These are phyloP conservation scores for Pyrenochaeta sp. DNA, from an alignment of 2,329 filamentous ascomycete genomes.

Conservation along the genomic window DNA sequence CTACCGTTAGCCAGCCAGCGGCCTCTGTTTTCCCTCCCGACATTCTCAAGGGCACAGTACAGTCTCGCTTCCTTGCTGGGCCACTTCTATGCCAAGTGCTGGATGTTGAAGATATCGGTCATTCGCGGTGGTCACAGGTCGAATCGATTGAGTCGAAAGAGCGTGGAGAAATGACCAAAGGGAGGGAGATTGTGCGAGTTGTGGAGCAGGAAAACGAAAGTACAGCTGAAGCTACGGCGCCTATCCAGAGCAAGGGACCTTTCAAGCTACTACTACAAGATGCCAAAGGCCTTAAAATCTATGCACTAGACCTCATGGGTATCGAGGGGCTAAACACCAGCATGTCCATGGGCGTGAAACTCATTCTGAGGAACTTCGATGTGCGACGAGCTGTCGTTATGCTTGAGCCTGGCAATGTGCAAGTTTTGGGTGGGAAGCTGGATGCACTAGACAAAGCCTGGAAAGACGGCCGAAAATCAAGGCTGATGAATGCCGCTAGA, in stretches of 20 bases:
- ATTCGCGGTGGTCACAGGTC: conserved; percentile 85
- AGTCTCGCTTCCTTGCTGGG: conserved; percentile 65
- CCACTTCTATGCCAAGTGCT: conserved; percentile 82
- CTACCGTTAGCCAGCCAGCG: conserved; percentile 57
- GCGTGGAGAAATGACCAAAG: conserved; percentile 76
- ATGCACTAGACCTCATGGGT: conserved; percentile 74
- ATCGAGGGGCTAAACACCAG: conserved; percentile 72
- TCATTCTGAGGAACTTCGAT: conserved; percentile 72
- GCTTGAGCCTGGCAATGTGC: conserved; percentile 72
- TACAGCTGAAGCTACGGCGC: conserved; percentile 30
- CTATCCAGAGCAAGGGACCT: conserved; percentile 62
- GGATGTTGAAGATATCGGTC: conserved; percentile 83
- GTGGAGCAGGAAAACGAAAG: conserved; percentile 61
- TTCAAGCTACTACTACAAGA: conserved; percentile 89
- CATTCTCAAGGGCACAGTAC: conserved; percentile 63
- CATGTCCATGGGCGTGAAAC: conserved; percentile 80
- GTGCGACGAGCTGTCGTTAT: conserved; percentile 81
- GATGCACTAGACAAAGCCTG: conserved; percentile 82
- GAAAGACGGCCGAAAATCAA: conserved; percentile 74
- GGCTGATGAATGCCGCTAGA: conserved; percentile 68
- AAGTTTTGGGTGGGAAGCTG: conserved; percentile 87
- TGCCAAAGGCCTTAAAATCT: conserved; percentile 69
- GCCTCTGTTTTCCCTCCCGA: conserved; percentile 65
- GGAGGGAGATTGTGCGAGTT: conserved; percentile 82
- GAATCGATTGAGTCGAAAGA: conserved; percentile 79